Evolutionary conservation across 148 eudicot genomes (phyloP).

Genomic region (Fallopia convolvulus): DNA sequence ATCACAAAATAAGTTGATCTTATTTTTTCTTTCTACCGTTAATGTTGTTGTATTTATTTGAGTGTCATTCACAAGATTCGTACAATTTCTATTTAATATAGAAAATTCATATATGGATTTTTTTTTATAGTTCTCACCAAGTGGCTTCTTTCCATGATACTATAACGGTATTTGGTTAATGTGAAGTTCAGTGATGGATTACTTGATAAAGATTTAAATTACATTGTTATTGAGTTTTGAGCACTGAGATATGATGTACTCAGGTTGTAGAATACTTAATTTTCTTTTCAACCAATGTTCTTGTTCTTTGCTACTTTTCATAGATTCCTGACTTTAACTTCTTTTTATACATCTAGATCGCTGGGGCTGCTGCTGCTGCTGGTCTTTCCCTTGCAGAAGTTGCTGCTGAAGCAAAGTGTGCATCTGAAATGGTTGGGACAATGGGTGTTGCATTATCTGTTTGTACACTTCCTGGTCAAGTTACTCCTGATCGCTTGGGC

Average conservation of each 20-base stretch:
- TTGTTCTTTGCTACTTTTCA: neutral
- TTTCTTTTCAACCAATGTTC: neutral
- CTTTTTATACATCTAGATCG: slow-evolving; percentile 41
- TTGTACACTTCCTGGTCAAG: slow-evolving; percentile 93
- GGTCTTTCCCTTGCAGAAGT: slow-evolving; percentile 78
- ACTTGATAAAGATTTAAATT: neutral
- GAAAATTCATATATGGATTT: neutral
- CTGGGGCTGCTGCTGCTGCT: slow-evolving; percentile 93
- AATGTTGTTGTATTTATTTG: neutral
- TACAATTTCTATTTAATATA: neutral
- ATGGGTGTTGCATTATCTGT: slow-evolving; percentile 98
- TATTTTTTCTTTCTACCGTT: neutral
- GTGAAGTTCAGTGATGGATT: neutral
- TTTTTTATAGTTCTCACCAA: neutral
- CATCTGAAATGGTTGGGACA: slow-evolving; percentile 87
- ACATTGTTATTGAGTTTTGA: neutral
- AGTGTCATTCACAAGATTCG: neutral
- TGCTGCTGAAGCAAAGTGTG: slow-evolving; percentile 77
- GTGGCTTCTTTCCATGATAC: too few relatives aligned
- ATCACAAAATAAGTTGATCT: neutral
- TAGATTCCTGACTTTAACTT: neutral
- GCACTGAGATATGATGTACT: neutral
- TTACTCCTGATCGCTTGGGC: slow-evolving; percentile 83
- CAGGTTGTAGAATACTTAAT: neutral
- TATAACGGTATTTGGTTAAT: neutral